Conservation (phyloP, 495 filamentous ascomycete species). For the Penicillium samsonianum region DNA sequence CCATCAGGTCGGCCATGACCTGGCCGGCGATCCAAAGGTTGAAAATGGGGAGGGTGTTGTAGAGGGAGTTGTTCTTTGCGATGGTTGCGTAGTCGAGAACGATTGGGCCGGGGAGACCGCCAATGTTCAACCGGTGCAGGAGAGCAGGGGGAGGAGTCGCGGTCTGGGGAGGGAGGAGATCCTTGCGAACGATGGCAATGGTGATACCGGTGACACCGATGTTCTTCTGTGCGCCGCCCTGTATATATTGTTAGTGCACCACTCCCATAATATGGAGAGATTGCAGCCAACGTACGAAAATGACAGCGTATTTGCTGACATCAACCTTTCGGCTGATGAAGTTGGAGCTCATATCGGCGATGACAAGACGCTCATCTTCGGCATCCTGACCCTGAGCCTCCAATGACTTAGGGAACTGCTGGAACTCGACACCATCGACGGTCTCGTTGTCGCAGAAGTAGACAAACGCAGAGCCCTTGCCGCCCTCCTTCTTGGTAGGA, state of each 20-base stretch:
- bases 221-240: conserved; percentile 85
- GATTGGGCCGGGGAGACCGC: conserved; percentile 69
- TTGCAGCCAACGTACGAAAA: conserved; percentile 35
- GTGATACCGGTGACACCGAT: conserved; percentile 84
- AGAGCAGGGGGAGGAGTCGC: conserved; percentile 59
- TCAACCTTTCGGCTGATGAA: conserved; percentile 63
- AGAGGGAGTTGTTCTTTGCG: conserved; percentile 85
- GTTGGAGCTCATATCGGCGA: conserved; percentile 85
- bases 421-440: conserved; percentile 90
- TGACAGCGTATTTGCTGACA: conserved; percentile 64
- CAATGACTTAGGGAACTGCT: conserved; percentile 65
- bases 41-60: conserved; percentile 95
- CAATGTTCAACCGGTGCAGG: conserved; percentile 63
- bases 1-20: conserved; percentile 71
- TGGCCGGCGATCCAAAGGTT: conserved; percentile 86
- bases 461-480: conserved; percentile 65
- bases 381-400: conserved; percentile 52
- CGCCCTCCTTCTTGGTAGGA: conserved; percentile 51
- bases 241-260: conserved; percentile 15
- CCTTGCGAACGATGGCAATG: conserved; percentile 76
- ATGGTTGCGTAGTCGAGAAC: conserved; percentile 79
- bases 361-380: conserved; percentile 64
- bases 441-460: conserved; percentile 93
- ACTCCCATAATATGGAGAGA: not conserved
- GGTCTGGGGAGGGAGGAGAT: conserved; percentile 64